phyloP scores from a whole-genome alignment of 176 grass and related monocot genomes.

The Aegilops bicornis region DNA sequence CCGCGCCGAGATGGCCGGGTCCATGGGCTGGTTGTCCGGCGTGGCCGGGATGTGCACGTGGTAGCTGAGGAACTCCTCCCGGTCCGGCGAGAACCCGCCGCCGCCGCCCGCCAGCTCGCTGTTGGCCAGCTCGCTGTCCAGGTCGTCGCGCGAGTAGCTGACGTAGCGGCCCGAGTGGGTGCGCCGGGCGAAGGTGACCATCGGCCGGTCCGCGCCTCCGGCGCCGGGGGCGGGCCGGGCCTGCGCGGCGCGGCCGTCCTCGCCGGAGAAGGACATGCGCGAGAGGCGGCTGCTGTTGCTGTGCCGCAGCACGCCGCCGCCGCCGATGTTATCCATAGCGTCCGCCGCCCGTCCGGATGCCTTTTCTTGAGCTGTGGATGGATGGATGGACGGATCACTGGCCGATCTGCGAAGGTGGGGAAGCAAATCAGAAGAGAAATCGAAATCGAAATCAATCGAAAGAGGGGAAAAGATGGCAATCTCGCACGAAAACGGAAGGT shows the following conservation, averaged over 20 bases:
- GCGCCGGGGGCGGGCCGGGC: neutral
- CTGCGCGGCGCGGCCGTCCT: neutral
- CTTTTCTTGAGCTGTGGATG: neutral
- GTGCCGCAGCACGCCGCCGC: conserved; percentile 39
- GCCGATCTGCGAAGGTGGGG: conserved; percentile 23
- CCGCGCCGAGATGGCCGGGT: conserved; percentile 75
- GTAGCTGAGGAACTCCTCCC: conserved; percentile 70
- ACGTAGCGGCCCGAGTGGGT: conserved; percentile 76
- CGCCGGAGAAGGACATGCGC: conserved; percentile 49
- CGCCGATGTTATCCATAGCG: conserved; percentile 35
- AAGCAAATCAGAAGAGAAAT: neutral
- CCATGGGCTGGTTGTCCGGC: conserved; percentile 94
- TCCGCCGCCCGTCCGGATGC: too few species aligned
- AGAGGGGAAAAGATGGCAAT: neutral
- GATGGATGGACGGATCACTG: neutral
- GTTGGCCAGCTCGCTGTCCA: conserved; percentile 58
- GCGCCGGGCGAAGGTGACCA: conserved; percentile 76
- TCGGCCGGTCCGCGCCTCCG: conserved; percentile 31
- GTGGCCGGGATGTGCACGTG: conserved; percentile 79
- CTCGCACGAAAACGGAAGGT: neutral
- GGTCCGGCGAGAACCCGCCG: conserved; percentile 47
- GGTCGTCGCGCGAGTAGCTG: conserved; percentile 79
- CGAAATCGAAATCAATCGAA: neutral
- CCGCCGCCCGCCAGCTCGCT: neutral
- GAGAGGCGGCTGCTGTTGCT: conserved; percentile 58